Conservation (phyloP, 768 basidiomycete species). For the Boletus rubescentipes region DNA sequence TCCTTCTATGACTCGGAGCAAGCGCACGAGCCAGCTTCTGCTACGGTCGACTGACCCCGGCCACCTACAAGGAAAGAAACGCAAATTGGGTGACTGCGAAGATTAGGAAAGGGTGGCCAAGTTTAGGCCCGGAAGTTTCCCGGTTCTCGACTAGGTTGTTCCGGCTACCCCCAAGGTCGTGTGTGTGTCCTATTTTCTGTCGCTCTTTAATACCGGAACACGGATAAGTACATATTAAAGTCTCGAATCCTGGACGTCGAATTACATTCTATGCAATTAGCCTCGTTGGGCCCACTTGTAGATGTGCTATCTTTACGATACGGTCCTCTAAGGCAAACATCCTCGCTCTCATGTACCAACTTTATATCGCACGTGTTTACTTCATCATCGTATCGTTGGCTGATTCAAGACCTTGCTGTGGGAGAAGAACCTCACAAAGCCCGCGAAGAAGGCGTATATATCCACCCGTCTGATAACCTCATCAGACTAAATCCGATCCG, state of each 20-base stretch:
- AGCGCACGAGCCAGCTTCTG: too few species aligned
- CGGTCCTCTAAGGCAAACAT: neutral
- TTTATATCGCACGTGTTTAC: neutral
- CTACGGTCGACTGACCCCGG: neutral
- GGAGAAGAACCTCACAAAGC: neutral
- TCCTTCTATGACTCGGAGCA: neutral
- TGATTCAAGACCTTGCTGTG: neutral
- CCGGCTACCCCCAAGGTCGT: neutral
- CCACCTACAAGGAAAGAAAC: conserved; percentile 19
- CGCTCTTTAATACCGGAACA: neutral
- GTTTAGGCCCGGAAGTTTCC: neutral
- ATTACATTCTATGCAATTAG: neutral
- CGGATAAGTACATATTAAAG: neutral
- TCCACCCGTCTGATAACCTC: neutral
- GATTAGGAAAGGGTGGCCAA: neutral
- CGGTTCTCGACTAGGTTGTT: neutral
- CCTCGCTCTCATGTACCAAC: neutral
- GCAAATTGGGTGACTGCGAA: conserved; percentile 18
- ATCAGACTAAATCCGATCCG: neutral
- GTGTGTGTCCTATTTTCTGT: neutral
- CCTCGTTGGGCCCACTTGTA: neutral
- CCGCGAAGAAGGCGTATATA: neutral
- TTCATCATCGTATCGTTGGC: neutral
- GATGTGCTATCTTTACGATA: neutral
- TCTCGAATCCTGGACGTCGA: neutral